These are phyloP conservation scores for Bertia moriformis DNA, from an alignment of 2,329 filamentous ascomycete species.

Conservation along the genomic window DNA sequence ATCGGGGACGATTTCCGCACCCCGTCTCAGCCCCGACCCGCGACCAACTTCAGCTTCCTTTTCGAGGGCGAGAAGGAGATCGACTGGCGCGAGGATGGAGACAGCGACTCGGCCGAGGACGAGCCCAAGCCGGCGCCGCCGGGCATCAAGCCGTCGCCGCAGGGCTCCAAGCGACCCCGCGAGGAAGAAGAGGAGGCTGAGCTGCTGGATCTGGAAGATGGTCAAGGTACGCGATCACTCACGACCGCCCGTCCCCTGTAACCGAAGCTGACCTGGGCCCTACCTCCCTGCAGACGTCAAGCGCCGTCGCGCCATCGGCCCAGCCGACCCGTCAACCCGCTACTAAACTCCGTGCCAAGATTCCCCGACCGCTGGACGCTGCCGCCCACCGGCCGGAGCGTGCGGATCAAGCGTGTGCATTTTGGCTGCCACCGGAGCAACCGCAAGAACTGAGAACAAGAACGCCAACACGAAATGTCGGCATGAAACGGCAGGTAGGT, in stretches of 20 bases:
- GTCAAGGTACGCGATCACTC: neutral
- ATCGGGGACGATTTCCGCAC: neutral
- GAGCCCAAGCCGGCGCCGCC: neutral
- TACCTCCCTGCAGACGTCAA: neutral
- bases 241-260: neutral
- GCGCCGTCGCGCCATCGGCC: neutral
- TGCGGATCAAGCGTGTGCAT: too few species aligned
- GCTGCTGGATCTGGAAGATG: neutral
- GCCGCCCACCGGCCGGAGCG: too few species aligned
- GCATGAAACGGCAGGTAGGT: too few species aligned
- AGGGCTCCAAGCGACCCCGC: neutral
- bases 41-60: neutral
- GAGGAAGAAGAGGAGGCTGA: too few species aligned
- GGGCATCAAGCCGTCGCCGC: neutral
- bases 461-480: too few species aligned
- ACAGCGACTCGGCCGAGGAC: neutral
- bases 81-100: neutral
- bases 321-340: too few species aligned
- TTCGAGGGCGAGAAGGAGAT: neutral
- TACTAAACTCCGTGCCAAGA: too few species aligned
- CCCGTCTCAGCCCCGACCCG: neutral
- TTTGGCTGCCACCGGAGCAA: too few species aligned
- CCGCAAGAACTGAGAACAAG: too few species aligned
- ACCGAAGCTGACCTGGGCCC: neutral
- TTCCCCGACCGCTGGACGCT: too few species aligned